phyloP scores from a whole-genome alignment of 1,284 basidiomycete genomes.

The Fomitopsis betulina region DNA sequence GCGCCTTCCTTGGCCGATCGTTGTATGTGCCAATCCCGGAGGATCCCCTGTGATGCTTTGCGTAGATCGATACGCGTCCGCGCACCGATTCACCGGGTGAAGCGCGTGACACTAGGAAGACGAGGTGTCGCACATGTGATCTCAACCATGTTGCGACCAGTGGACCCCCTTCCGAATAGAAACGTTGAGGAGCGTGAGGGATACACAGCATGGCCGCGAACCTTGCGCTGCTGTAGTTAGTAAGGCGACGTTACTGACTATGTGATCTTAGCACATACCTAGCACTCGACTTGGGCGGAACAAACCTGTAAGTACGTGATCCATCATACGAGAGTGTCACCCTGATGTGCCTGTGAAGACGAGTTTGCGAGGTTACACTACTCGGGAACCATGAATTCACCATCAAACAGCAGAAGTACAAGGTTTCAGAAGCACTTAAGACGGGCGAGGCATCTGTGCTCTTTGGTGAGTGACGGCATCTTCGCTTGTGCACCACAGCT shows the following conservation, averaged over 20 bases:
- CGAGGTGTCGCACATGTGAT: constrained; percentile 2
- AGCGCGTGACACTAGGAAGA: not conserved
- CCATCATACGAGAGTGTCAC: not conserved
- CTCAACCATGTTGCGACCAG: not conserved
- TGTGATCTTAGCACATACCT: constrained; percentile 72
- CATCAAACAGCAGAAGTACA: constrained; percentile 91
- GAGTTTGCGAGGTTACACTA: constrained; percentile 92
- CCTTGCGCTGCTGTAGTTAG: not conserved
- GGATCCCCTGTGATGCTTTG: not conserved
- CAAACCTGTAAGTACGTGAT: constrained; percentile 74
- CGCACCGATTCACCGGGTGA: not conserved
- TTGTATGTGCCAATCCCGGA: not conserved
- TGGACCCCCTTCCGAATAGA: too few species aligned
- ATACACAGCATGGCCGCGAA: too few species aligned
- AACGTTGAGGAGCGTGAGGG: not conserved
- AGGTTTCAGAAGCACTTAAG: constrained; percentile 86
- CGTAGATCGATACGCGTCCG: not conserved
- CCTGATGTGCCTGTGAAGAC: constrained; percentile 40
- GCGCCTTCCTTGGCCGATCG: not conserved
- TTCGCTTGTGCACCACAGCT: not conserved
- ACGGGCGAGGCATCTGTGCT: constrained; percentile 80
- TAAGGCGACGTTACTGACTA: constrained; percentile 4
- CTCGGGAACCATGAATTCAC: constrained; percentile 85
- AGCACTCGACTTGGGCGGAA: constrained; percentile 92
- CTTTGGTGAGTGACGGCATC: constrained; percentile 59